Percentiles rank a stretch among this genome's conserved stretches.
Conservation (phyloP, 257 asterid genomes). For the Buddleja alternifolia region DNA sequence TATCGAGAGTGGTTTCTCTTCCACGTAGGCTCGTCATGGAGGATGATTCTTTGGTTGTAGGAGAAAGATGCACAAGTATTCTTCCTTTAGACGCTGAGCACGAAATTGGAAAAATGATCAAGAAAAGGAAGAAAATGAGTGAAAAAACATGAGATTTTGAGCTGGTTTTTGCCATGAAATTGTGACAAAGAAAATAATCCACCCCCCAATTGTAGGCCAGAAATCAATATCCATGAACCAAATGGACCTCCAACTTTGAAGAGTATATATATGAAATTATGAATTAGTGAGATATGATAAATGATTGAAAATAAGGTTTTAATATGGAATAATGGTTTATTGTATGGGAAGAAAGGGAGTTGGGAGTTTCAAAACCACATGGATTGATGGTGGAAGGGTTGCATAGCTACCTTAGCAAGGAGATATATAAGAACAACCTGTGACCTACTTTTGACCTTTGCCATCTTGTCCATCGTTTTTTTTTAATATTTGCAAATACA, state of each 20-base stretch:
- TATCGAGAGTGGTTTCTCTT: conserved; percentile 13
- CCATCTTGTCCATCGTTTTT: conserved; percentile 36
- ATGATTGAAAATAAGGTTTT: conserved; percentile 12
- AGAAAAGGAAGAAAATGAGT: conserved; percentile 35
- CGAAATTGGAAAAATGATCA: conserved; percentile 31
- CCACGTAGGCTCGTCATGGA: conserved; percentile 32
- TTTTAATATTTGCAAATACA: conserved; percentile 31
- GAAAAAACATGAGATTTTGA: conserved; percentile 31
- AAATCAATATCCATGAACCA: conserved; percentile 87
- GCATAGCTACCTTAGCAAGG: conserved; percentile 32
- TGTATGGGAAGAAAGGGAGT: conserved; percentile 21
- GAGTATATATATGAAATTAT: conserved; percentile 10
- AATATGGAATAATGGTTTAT: conserved; percentile 15
- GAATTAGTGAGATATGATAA: conserved; percentile 8
- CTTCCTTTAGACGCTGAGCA: conserved; percentile 35
- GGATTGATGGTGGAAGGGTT: conserved; percentile 29
- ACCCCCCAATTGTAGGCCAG: conserved; percentile 65
- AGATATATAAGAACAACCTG: conserved; percentile 42
- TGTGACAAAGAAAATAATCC: conserved; percentile 51
- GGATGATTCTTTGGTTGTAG: conserved; percentile 27
- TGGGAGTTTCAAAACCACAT: conserved; percentile 45
- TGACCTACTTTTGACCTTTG: conserved; percentile 41
- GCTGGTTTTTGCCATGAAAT: conserved; percentile 65
- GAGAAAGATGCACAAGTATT: conserved; percentile 29
- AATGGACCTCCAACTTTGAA: conserved; percentile 51